A percentile compares a stretch with the other conserved stretches of the same genome.
phyloP scores from a whole-genome alignment of 805 yeast genomes.

The Teunomyces aglyptinius region DNA sequence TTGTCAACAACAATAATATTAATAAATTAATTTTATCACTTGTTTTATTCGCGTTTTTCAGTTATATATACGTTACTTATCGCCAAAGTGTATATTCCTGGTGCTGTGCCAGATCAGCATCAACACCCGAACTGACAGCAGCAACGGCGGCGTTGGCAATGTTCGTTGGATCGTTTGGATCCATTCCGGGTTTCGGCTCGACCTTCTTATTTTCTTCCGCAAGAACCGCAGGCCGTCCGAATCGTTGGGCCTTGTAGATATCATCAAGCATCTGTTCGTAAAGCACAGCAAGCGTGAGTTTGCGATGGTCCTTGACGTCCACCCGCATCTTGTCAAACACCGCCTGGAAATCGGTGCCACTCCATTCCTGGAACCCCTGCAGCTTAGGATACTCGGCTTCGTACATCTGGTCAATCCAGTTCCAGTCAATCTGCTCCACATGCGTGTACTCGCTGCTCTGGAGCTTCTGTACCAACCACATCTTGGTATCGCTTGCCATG shows the following conservation, averaged over 20 bases:
- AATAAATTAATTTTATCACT: too few relatives aligned
- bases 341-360: conserved; percentile 57
- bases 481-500: conserved; percentile 33
- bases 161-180: conserved; percentile 24
- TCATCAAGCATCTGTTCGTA: conserved; percentile 1
- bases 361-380: conserved; percentile 40
- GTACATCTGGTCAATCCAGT: conserved; percentile 22
- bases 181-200: not conserved
- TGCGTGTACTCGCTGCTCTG: conserved; percentile 24
- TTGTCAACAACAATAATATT: not conserved
- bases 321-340: conserved; percentile 61
- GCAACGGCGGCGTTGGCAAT: conserved; percentile 41
- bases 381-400: conserved; percentile 8
- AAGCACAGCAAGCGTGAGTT: conserved; percentile 4
- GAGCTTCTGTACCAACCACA: conserved; percentile 37
- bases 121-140: conserved; percentile 29
- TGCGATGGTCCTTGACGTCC: conserved; percentile 44
- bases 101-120: conserved; percentile 26
- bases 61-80: conserved; percentile 9
- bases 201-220: not conserved
- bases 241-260: not conserved
- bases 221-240: not conserved
- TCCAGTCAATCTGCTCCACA: conserved; percentile 35
- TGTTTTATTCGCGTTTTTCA: not conserved
- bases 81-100: conserved; percentile 40